A percentile compares a stretch with the other conserved stretches of the same genome.
Evolutionary conservation across 257 asterid genomes (phyloP).

Genomic region (Jaltomata sinuosa): DNA sequence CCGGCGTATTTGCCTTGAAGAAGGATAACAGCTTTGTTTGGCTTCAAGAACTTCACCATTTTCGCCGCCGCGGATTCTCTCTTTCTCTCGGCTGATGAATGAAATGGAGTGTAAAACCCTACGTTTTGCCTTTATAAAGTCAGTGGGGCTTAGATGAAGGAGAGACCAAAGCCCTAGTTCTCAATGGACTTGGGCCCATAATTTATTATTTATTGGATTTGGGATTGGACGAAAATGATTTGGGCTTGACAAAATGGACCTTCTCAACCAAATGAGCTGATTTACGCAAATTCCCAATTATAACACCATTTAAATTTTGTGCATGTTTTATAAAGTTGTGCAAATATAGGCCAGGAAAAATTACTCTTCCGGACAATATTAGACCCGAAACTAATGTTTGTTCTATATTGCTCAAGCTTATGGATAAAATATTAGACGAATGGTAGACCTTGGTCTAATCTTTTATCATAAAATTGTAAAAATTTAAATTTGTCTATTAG

Average conservation of each 20-base stretch:
- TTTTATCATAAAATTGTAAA: no score
- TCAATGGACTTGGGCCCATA: neutral
- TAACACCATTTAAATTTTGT: neutral
- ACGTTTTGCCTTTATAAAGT: neutral
- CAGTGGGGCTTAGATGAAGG: neutral
- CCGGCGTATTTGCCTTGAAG: slow-evolving; percentile 19
- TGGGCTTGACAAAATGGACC: neutral
- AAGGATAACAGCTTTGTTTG: slow-evolving; percentile 21
- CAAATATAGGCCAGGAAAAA: no score
- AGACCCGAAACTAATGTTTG: neutral
- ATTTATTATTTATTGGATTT: neutral
- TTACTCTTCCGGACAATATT: neutral
- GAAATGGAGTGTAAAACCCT: neutral
- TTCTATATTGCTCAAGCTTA: no score
- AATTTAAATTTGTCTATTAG: no score
- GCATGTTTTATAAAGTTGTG: no score
- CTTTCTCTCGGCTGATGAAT: neutral
- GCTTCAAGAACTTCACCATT: slow-evolving; percentile 27
- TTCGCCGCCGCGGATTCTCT: neutral
- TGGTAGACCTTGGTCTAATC: no score
- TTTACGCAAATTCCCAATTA: neutral
- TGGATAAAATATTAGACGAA: no score
- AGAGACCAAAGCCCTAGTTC: neutral
- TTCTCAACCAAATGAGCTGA: neutral
- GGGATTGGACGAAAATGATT: neutral